Conservation (phyloP, 140 eudicot genomes). For the Anethum foeniculum region DNA sequence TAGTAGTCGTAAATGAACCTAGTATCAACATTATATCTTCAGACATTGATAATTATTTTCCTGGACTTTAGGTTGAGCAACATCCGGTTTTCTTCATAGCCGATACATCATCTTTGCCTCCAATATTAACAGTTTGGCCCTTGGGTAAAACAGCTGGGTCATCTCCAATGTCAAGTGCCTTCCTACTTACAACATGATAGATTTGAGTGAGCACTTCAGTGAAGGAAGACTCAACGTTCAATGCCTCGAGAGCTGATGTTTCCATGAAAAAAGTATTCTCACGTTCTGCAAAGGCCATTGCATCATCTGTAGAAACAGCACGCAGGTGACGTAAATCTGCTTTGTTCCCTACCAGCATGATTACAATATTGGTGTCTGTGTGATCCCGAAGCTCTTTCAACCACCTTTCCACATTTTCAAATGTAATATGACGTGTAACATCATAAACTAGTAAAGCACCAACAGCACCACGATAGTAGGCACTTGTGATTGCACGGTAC, state of each 20-base stretch:
- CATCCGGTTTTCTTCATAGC: background rate
- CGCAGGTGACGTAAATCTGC: slow-evolving; percentile 10
- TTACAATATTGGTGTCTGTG: slow-evolving; percentile 7
- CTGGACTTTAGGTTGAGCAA: slow-evolving; percentile 2
- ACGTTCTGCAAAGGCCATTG: slow-evolving; percentile 6
- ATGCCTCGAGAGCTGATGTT: slow-evolving; percentile 9
- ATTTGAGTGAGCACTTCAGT: slow-evolving; percentile 8
- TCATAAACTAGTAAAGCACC: slow-evolving; percentile 10
- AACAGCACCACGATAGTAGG: slow-evolving; percentile 8
- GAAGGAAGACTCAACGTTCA: slow-evolving; percentile 3
- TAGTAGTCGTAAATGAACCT: background rate
- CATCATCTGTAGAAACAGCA: background rate
- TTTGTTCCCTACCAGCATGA: slow-evolving; percentile 6
- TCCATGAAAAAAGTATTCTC: slow-evolving; percentile 9
- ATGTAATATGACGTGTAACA: slow-evolving; percentile 5
- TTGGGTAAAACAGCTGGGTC: slow-evolving; percentile 5
- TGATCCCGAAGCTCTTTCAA: slow-evolving; percentile 8
- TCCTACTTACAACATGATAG: slow-evolving; percentile 9
- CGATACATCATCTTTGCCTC: slow-evolving; percentile 6
- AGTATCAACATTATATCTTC: slow-evolving; percentile 2
- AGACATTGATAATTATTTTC: background rate
- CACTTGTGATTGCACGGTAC: slow-evolving; percentile 11
- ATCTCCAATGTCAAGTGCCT: slow-evolving; percentile 2
- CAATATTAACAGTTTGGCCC: slow-evolving; percentile 5
- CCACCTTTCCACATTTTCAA: slow-evolving; percentile 9